Percentiles rank a stretch among this genome's conserved stretches.
Conservation (phyloP, 108 stramenopile genomes). For the Nannochloropsis salina region DNA sequence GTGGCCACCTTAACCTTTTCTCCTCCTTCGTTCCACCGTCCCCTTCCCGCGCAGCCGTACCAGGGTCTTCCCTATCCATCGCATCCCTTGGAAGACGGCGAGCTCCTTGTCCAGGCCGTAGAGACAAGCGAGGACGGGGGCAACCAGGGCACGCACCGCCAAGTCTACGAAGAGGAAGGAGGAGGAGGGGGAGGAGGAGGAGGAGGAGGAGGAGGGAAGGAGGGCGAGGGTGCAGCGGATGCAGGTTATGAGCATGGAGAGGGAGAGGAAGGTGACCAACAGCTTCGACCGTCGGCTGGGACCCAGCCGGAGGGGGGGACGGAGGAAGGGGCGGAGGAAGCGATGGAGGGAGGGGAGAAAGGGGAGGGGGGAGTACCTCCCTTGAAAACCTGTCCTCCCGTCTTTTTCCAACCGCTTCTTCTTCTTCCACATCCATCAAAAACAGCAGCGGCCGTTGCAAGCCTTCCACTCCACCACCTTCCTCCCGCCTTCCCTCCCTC, state of each 20-base stretch:
- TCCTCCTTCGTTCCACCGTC: background rate
- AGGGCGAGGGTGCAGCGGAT: background rate
- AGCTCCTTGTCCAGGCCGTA: background rate
- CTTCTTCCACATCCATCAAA: background rate
- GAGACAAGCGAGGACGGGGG: background rate
- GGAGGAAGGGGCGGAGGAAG: too few relatives aligned
- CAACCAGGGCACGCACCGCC: background rate
- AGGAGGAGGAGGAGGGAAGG: conserved; percentile 4
- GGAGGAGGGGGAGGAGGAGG: background rate
- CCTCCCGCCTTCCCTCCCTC: background rate
- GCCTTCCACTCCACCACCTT: background rate
- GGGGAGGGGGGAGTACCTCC: background rate
- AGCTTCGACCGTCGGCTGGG: background rate
- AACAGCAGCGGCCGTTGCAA: background rate
- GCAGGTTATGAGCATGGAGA: background rate
- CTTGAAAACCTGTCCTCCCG: too few relatives aligned
- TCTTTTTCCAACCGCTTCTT: background rate
- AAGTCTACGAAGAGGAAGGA: background rate
- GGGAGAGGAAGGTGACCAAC: background rate
- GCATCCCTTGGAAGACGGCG: background rate
- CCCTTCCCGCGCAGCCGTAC: background rate
- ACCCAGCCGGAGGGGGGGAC: background rate
- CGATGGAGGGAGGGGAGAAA: background rate
- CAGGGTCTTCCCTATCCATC: background rate
- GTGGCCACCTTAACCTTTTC: too few relatives aligned